These are phyloP conservation scores for Globomyces pollinis-pini DNA, from an alignment of 192 early-diverging fungal genomes.

Conservation along the genomic window DNA sequence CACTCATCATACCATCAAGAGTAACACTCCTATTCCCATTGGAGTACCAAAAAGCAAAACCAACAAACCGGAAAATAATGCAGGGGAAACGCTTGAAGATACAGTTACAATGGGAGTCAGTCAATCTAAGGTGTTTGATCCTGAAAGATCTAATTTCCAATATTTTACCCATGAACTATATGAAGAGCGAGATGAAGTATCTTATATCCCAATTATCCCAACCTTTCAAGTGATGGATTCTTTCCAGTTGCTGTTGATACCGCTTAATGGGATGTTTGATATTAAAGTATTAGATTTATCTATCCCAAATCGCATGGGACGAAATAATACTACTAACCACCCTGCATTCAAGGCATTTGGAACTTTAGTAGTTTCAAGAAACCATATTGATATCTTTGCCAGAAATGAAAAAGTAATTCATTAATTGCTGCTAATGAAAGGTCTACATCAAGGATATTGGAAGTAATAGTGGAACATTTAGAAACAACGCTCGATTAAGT, in stretches of 20 bases:
- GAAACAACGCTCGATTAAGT: constrained; percentile 34
- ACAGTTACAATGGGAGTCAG: neutral
- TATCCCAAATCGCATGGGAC: neutral
- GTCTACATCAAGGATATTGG: constrained; percentile 36
- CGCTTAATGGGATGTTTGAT: constrained; percentile 14
- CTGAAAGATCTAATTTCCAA: neutral
- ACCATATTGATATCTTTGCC: constrained; percentile 28
- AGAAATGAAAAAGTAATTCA: constrained; percentile 17
- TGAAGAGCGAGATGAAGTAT: neutral
- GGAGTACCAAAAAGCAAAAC: constrained; percentile 1
- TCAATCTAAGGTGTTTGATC: constrained; percentile 5
- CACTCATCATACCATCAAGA: no score
- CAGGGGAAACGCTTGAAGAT: neutral
- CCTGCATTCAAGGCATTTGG: constrained; percentile 28
- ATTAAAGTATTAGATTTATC: neutral
- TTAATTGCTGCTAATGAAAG: neutral
- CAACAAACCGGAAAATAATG: neutral
- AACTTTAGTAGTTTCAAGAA: constrained; percentile 35
- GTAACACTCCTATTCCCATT: no score
- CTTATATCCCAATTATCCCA: constrained; percentile 3
- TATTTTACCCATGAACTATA: neutral
- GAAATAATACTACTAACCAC: constrained; percentile 12
- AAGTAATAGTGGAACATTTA: constrained; percentile 35
- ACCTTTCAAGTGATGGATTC: neutral
- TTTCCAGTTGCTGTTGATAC: constrained; percentile 10